Evolutionary conservation across 169 alveolate genomes (phyloP).

Genomic region (Babesia bigemina): DNA sequence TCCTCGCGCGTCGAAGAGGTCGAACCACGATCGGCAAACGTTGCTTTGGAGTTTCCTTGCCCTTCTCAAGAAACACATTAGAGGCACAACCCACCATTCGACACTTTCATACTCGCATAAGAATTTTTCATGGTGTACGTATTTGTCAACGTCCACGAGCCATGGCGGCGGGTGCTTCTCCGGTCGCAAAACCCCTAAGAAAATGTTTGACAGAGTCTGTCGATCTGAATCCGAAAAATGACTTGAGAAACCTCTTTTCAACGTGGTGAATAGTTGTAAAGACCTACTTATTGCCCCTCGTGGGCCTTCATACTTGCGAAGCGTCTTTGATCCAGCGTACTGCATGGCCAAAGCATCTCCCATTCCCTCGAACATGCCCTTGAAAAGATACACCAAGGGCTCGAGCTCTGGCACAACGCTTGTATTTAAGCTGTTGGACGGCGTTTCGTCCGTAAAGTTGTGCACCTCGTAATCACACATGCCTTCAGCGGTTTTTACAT

Average conservation of each 20-base stretch:
- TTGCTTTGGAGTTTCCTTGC: constrained; percentile 1
- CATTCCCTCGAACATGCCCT: constrained; percentile 67
- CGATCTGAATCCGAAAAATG: constrained; percentile 75
- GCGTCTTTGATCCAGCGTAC: constrained; percentile 80
- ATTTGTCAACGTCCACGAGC: constrained; percentile 33
- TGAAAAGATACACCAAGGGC: constrained; percentile 43
- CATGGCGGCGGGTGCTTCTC: constrained; percentile 38
- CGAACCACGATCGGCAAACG: constrained; percentile 27
- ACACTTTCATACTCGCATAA: constrained; percentile 21
- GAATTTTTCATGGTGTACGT: constrained; percentile 34
- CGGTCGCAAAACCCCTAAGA: constrained; percentile 62
- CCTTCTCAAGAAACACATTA: constrained; percentile 26
- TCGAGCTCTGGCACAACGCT: constrained; percentile 6
- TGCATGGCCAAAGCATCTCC: constrained; percentile 79
- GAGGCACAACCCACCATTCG: constrained; percentile 54
- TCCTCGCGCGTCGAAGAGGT: constrained; percentile 30
- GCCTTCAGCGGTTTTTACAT: constrained; percentile 7
- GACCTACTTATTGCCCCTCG: constrained; percentile 65
- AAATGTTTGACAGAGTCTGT: constrained; percentile 69
- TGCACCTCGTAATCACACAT: not conserved
- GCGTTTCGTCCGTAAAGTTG: not conserved
- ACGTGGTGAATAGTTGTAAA: constrained; percentile 70
- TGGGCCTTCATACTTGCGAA: constrained; percentile 72
- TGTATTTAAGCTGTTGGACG: not conserved
- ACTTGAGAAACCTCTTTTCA: constrained; percentile 70